A percentile compares a stretch with the other conserved stretches of the same genome.
Evolutionary conservation across 2,329 filamentous ascomycete species (phyloP).

Genomic region (Fusarium sp.): DNA sequence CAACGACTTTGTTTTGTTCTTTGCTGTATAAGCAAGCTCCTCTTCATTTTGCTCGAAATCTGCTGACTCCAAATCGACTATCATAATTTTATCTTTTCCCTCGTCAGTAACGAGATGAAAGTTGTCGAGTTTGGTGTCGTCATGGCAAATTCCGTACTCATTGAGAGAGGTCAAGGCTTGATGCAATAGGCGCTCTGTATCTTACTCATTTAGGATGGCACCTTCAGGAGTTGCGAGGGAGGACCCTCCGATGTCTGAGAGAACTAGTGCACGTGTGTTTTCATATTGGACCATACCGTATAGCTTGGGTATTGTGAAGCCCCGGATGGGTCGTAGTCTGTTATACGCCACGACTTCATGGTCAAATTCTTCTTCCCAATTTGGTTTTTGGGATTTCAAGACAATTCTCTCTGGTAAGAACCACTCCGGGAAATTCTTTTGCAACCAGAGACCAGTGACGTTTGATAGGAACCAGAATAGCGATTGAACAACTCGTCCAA

Average conservation of each 20-base stretch:
- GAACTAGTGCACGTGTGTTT: conserved; percentile 38
- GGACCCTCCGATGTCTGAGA: conserved; percentile 44
- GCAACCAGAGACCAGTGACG: not conserved
- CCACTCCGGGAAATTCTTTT: not conserved
- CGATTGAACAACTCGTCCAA: not conserved
- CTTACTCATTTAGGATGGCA: conserved; percentile 27
- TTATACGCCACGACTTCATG: conserved; percentile 41
- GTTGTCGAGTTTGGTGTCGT: not conserved
- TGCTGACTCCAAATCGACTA: not conserved
- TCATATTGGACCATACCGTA: conserved; percentile 38
- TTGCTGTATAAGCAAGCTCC: not conserved
- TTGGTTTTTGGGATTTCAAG: not conserved
- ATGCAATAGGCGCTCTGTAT: conserved; percentile 3
- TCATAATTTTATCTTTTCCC: not conserved
- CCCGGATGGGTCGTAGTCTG: conserved; percentile 39
- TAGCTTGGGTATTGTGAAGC: conserved; percentile 38
- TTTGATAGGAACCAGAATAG: not conserved
- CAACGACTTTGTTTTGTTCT: not conserved
- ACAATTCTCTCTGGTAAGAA: not conserved
- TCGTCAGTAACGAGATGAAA: not conserved
- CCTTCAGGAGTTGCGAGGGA: conserved; percentile 37
- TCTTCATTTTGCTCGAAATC: not conserved
- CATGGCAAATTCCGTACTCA: not conserved
- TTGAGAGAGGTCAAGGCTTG: not conserved
- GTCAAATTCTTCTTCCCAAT: conserved; percentile 47